These are phyloP conservation scores for Meripilus lineatus DNA, from an alignment of 1,284 basidiomycete species.

Conservation along the genomic window DNA sequence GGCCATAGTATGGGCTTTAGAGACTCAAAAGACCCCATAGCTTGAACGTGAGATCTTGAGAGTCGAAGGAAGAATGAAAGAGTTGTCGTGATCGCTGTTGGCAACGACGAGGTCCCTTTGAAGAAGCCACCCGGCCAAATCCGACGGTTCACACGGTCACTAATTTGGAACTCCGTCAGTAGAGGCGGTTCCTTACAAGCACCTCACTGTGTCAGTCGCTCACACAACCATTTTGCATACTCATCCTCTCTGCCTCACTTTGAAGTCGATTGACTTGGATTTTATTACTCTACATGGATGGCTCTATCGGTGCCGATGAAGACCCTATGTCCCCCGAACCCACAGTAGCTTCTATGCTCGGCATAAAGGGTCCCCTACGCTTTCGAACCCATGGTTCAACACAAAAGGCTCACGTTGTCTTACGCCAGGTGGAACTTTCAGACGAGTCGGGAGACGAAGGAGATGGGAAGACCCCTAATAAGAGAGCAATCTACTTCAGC, in stretches of 20 bases:
- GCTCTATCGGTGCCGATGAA: constrained; percentile 5
- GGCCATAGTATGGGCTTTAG: too few relatives aligned
- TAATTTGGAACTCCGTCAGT: too few relatives aligned
- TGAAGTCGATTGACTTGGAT: constrained; percentile 12
- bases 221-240: constrained; percentile 10
- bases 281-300: constrained; percentile 6
- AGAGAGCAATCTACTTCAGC: constrained; percentile 45
- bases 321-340: constrained; percentile 15
- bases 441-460: constrained; percentile 39
- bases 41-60: too few relatives aligned
- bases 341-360: constrained; percentile 44
- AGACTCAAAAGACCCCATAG: too few relatives aligned
- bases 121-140: too few relatives aligned
- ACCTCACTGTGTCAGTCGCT: too few relatives aligned
- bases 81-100: too few relatives aligned
- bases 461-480: constrained; percentile 19
- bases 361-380: constrained; percentile 48
- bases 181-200: too few relatives aligned
- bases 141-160: too few relatives aligned
- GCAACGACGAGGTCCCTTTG: too few relatives aligned
- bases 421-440: constrained; percentile 47
- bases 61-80: too few relatives aligned
- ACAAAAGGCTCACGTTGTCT: constrained; percentile 54
- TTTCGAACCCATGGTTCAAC: constrained; percentile 52
- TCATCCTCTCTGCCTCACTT: constrained; percentile 10